Evolutionary conservation across 1,284 basidiomycete species (phyloP).

Genomic region (Mycena sp.): DNA sequence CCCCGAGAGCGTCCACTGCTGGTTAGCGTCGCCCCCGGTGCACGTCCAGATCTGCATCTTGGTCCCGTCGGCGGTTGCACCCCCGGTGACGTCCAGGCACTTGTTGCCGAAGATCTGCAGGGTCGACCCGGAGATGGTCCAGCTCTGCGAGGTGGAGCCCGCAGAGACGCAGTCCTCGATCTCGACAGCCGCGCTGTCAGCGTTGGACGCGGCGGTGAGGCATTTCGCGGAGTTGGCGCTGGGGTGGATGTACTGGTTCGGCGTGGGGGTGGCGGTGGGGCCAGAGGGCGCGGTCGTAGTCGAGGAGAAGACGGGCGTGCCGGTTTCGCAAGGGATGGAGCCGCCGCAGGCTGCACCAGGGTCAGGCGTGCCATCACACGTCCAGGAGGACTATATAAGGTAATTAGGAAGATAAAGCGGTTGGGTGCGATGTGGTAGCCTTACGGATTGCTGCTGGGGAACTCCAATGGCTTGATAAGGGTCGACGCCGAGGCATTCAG

Average conservation of each 20-base stretch:
- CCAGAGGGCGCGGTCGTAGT: slow-evolving; percentile 3
- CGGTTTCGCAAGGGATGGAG: slow-evolving; percentile 20
- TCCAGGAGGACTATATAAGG: slow-evolving; percentile 10
- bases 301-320: slow-evolving; percentile 11
- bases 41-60: slow-evolving; percentile 23
- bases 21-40: slow-evolving; percentile 1
- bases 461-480: slow-evolving; percentile 20
- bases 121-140: slow-evolving; percentile 4
- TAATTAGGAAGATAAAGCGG: background rate
- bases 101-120: slow-evolving; percentile 15
- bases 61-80: slow-evolving; percentile 7
- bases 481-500: slow-evolving; percentile 19
- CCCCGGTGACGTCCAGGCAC: slow-evolving; percentile 8
- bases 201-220: background rate
- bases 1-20: slow-evolving; percentile 7
- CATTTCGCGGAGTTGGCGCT: background rate
- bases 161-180: slow-evolving; percentile 13
- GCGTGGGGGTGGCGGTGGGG: slow-evolving; percentile 12
- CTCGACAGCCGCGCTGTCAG: slow-evolving; percentile 5
- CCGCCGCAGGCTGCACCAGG: slow-evolving; percentile 20
- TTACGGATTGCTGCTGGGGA: slow-evolving; percentile 13
- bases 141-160: slow-evolving; percentile 11
- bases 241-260: slow-evolving; percentile 18
- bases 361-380: slow-evolving; percentile 19
- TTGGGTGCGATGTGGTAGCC: background rate